Conservation (phyloP, 2,329 filamentous ascomycete species). For the Aureobasidium sp. region DNA sequence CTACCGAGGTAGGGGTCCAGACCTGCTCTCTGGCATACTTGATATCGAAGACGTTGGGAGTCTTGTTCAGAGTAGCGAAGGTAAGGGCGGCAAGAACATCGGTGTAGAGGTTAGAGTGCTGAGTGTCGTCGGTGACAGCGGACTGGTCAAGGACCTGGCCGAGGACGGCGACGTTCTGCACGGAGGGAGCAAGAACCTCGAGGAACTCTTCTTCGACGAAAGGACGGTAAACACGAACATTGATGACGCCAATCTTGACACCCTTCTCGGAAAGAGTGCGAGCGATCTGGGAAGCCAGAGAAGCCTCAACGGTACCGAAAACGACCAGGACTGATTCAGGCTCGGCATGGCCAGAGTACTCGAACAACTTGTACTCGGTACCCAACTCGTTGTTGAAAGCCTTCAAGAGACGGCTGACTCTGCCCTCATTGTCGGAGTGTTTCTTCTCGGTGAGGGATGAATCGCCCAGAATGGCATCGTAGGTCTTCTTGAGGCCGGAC, state of each 20-base stretch:
- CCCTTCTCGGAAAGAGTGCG: constrained; percentile 64
- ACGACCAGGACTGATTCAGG: constrained; percentile 81
- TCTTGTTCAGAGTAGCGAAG: constrained; percentile 61
- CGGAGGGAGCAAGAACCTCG: constrained; percentile 66
- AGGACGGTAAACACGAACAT: constrained; percentile 87
- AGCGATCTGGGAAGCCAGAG: constrained; percentile 75
- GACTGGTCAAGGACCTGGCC: constrained; percentile 75
- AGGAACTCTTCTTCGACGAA: constrained; percentile 95
- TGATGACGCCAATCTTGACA: constrained; percentile 76
- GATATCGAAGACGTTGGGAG: constrained; percentile 66
- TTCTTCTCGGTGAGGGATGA: constrained; percentile 59
- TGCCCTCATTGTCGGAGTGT: constrained; percentile 62
- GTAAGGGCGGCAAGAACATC: constrained; percentile 81
- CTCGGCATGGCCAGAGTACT: constrained; percentile 78
- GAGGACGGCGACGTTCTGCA: constrained; percentile 71
- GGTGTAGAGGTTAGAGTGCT: constrained; percentile 82
- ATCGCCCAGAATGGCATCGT: constrained; percentile 58
- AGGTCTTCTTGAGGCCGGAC: constrained; percentile 59
- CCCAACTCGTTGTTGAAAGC: constrained; percentile 86
- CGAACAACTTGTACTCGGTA: constrained; percentile 86
- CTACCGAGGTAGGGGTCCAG: constrained; percentile 53
- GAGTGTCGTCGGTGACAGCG: constrained; percentile 64
- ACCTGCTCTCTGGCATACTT: constrained; percentile 76
- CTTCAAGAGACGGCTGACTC: constrained; percentile 61
- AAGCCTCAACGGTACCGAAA: constrained; percentile 86